Percentiles rank a stretch among this genome's conserved stretches.
phyloP scores from a whole-genome alignment of 352 stramenopile species.

The Pythium insidiosum region DNA sequence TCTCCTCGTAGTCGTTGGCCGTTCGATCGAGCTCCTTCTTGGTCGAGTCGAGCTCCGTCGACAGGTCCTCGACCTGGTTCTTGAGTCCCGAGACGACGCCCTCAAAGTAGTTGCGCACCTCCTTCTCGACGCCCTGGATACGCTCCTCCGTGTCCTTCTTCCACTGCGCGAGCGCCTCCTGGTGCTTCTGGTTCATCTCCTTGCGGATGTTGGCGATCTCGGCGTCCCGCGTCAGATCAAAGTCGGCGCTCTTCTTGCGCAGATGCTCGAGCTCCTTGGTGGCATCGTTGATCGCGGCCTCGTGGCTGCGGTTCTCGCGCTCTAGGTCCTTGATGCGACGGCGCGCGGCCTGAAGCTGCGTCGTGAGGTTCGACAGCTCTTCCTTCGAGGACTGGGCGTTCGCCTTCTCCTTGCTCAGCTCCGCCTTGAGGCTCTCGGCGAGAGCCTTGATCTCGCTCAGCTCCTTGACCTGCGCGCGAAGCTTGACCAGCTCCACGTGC shows the following conservation, averaged over 20 bases:
- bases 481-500: slow-evolving; percentile 64
- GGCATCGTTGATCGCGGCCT: slow-evolving; percentile 37
- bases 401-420: slow-evolving; percentile 50
- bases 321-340: slow-evolving; percentile 69
- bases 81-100: slow-evolving; percentile 39
- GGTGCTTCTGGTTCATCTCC: slow-evolving; percentile 71
- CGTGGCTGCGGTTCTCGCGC: slow-evolving; percentile 44
- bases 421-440: slow-evolving; percentile 33
- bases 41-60: slow-evolving; percentile 48
- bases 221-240: slow-evolving; percentile 55
- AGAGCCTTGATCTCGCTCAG: slow-evolving; percentile 49
- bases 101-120: slow-evolving; percentile 70
- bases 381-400: slow-evolving; percentile 73
- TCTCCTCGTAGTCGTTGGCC: slow-evolving; percentile 76
- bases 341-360: slow-evolving; percentile 49
- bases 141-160: slow-evolving; percentile 77
- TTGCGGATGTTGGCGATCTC: slow-evolving; percentile 67
- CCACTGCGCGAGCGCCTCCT: slow-evolving; percentile 62
- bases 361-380: slow-evolving; percentile 57
- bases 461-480: slow-evolving; percentile 65
- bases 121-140: slow-evolving; percentile 55
- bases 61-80: slow-evolving; percentile 55
- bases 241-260: slow-evolving; percentile 64
- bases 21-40: slow-evolving; percentile 74
- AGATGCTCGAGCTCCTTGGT: slow-evolving; percentile 65